phyloP scores from a whole-genome alignment of 2,329 filamentous ascomycete genomes.

The Colletotrichum ledebouriae region DNA sequence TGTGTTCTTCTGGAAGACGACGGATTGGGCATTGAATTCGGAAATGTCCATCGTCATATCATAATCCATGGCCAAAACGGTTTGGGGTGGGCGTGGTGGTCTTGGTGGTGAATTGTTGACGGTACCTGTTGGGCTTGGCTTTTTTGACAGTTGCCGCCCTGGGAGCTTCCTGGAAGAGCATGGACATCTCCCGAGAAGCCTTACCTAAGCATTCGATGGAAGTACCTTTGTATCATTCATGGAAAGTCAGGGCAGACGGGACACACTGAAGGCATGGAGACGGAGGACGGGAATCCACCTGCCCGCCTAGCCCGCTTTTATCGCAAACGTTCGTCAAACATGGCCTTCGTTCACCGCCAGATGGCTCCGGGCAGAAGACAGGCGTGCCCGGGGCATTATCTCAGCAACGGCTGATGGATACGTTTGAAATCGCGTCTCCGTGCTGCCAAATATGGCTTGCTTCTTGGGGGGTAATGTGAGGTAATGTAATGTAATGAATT shows the following conservation, averaged over 20 bases:
- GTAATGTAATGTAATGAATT: not conserved
- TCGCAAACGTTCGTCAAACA: constrained; percentile 36
- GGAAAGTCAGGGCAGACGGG: not conserved
- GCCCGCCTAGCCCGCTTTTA: constrained; percentile 12
- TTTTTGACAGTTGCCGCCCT: constrained; percentile 20
- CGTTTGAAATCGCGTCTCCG: constrained; percentile 35
- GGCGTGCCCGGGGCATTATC: constrained; percentile 30
- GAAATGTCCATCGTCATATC: constrained; percentile 13
- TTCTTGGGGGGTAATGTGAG: not conserved
- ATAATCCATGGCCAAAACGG: constrained; percentile 10
- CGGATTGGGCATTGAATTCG: constrained; percentile 34
- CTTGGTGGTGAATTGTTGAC: constrained; percentile 9
- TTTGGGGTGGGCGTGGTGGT: constrained; percentile 24
- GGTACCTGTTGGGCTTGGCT: constrained; percentile 24
- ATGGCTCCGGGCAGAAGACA: not conserved
- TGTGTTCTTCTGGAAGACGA: not conserved
- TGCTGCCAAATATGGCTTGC: constrained; percentile 36
- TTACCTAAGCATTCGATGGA: constrained; percentile 11
- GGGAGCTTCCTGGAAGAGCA: constrained; percentile 16
- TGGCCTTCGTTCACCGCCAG: constrained; percentile 37
- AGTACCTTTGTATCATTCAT: not conserved
- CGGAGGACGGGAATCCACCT: constrained; percentile 21
- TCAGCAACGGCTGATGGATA: constrained; percentile 38
- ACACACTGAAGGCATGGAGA: constrained; percentile 10
- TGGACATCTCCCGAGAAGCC: constrained; percentile 13